Evolutionary conservation across 208 protist species (phyloP), one percentile per base, ranked within the genome.

Genomic region (Jaenimonas drosophilae): DNA sequence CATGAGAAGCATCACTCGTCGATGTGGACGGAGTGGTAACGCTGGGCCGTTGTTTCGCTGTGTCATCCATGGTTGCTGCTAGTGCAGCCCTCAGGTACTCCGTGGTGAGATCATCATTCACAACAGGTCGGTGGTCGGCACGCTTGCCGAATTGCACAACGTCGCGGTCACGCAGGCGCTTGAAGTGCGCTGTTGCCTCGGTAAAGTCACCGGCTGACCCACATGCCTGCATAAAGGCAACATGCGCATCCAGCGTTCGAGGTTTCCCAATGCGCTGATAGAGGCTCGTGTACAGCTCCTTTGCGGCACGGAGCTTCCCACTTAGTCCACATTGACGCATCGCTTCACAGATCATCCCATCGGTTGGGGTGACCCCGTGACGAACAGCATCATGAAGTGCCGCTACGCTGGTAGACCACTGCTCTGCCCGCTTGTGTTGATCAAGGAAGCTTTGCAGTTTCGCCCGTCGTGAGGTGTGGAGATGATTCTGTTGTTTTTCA

Each of bases 81-180:
- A 85, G 49, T 19, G 67, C 70, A 2, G 76, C 60, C 7, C 76
- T 60, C 54, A 85, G 69, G 47, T 85, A 85, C 57, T 77, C 63
- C 2, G 67, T 70, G 9, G 53, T 69, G 21, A 85, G 47, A 33
- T 85, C 76, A 39, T 76, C 67, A 21, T 37, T 77, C 26, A 85
- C 64, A 16, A 78, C 58, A 9, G 76, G 67, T 16, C 28, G 20
- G 57, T 83, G 70, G 23, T 28, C 23, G 1, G 21, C 5, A 27
- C 70, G 59, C 28, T 67, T 64, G 25, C 39, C 41, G 9, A 61
- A 26, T 1, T 57, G 41, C 4, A 25, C 39, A 7, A 42, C 30
- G 59, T 85, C 76, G 31, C 66, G 57, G 16, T 51, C 44, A 26
- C 49, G 44, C 6, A 80, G 61, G 23, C 20, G 33, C 1, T 59